These are phyloP conservation scores for Syzygium grande DNA, from an alignment of 345 rosid species.

Conservation along the genomic window DNA sequence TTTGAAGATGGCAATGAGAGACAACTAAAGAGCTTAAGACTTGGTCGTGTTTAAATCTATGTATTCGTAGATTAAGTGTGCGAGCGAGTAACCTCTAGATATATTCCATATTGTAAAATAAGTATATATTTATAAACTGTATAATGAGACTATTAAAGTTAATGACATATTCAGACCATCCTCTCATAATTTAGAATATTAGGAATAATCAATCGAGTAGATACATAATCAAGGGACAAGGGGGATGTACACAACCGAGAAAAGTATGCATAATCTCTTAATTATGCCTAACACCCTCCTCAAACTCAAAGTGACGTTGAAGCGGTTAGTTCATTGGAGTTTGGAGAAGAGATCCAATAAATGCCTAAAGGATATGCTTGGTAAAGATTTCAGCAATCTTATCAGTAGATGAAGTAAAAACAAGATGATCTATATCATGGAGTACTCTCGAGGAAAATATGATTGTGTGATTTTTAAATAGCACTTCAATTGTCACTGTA, in stretches of 20 bases:
- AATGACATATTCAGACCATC: background rate
- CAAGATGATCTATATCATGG: background rate
- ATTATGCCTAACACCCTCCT: background rate
- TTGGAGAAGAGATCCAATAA: background rate
- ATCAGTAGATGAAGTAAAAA: background rate
- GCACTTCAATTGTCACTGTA: background rate
- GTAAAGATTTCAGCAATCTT: background rate
- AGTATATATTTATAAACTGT: background rate
- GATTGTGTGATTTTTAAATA: background rate
- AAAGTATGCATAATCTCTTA: background rate
- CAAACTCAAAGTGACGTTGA: background rate
- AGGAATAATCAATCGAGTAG: fast-evolving
- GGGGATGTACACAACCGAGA: background rate
- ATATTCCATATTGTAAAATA: background rate
- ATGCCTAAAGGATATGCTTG: background rate
- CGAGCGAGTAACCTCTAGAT: background rate
- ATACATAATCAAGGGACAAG: background rate
- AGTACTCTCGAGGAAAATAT: background rate
- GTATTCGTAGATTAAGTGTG: background rate
- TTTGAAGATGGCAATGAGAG: background rate
- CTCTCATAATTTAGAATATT: background rate
- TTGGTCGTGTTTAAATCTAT: background rate
- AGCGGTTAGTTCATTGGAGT: background rate
- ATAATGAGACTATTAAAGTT: background rate
- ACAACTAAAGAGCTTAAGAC: background rate